phyloP scores from a whole-genome alignment of 1,139 yeast genomes.

The Kluyveromyces sp. region DNA sequence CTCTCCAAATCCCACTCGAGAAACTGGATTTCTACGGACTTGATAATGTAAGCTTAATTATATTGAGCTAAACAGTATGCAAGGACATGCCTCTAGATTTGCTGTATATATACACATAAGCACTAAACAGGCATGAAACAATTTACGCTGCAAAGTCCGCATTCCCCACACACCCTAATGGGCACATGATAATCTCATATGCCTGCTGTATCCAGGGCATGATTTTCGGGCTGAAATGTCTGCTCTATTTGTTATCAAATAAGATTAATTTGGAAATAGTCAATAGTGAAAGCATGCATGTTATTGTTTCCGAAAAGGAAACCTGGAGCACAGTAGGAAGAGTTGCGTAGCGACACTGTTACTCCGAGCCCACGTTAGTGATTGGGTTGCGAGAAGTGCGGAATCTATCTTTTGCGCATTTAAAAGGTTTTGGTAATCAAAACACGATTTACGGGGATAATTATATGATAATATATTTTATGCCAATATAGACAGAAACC shows the following conservation, averaged over 20 bases:
- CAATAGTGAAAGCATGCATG: background rate
- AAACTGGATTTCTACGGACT: background rate
- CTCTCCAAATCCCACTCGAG: no score
- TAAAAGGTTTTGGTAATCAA: conserved; percentile 1
- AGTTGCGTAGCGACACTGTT: no score
- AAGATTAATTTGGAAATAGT: conserved; percentile 1
- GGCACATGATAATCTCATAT: background rate
- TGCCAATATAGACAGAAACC: conserved; percentile 7
- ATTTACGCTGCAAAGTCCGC: background rate
- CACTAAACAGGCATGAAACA: background rate
- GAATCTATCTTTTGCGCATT: no score
- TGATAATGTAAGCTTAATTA: no score
- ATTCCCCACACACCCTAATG: background rate
- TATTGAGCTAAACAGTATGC: background rate
- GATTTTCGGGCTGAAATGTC: background rate
- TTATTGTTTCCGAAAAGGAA: background rate
- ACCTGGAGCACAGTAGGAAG: background rate
- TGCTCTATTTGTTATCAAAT: background rate
- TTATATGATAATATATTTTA: conserved; percentile 4
- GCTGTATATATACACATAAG: background rate
- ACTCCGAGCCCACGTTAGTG: no score
- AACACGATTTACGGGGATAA: conserved; percentile 7
- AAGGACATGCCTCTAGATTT: background rate
- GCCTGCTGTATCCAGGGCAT: background rate
- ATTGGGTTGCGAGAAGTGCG: no score